Evolutionary conservation across 495 filamentous ascomycete genomes (phyloP), one percentile per base, ranked within the genome.

Genomic region (Jackrogersella minutella): DNA sequence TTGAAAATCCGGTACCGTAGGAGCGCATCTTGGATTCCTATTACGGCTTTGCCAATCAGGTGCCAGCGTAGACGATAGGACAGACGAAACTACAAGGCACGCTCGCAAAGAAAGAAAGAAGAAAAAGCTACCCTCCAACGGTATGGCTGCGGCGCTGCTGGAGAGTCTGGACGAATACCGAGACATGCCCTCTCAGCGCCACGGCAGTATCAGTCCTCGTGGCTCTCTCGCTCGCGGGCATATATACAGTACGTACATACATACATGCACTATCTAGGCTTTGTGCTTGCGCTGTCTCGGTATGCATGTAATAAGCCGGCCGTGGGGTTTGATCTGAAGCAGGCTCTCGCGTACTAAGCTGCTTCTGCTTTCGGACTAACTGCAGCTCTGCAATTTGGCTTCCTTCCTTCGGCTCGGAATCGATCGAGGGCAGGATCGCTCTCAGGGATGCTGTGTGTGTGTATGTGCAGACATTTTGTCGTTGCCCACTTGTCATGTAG

Each of bases 21-120:
- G 66, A 69, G 3, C 30, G 43, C 57, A 62, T 60, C 61, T 61
- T 26, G 9, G 61, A 62, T 64, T 60, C 56, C 56, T 69, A 13
- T 2, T 37, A 41, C 34, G 22, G 2, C 17, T 6, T 14, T 53
- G 22, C 66, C 60, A 64, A 60, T 69, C 66, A 69, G 60, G 26
- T 17, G 19, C 3, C 26, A 24, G 47, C 22, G n/a, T 22, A 34
- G 40, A 52, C 46, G 16, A 8, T 17, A 49, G 28, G 19, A 49
- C 33, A 21, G 54, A 31, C 40, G 11, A 36, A 52, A 33, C n/a
- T n/a, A n/a, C n/a, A n/a, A n/a, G n/a, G n/a, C n/a, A n/a, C n/a
- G n/a, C n/a, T n/a, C n/a, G n/a, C n/a, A n/a, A n/a, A n/a, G n/a
- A n/a, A n/a, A n/a, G n/a, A n/a, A n/a, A n/a, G n/a, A n/a, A n/a